phyloP scores from a whole-genome alignment of 257 asterid genomes.

The Avicennia marina region DNA sequence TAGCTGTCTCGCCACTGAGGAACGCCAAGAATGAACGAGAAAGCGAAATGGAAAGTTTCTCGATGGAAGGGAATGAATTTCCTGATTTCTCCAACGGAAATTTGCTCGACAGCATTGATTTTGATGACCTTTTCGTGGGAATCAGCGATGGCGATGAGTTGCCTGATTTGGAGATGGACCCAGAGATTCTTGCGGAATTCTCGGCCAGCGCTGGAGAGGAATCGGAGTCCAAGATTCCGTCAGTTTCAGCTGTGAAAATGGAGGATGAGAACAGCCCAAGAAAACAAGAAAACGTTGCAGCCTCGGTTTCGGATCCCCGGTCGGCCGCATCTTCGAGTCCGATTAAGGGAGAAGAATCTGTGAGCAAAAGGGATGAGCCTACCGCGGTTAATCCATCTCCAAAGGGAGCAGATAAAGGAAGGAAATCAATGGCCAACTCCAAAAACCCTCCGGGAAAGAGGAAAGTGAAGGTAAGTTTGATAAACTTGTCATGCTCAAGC shows the following conservation, averaged over 20 bases:
- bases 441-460: slow-evolving; percentile 54
- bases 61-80: slow-evolving; percentile 42
- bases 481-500: not conserved
- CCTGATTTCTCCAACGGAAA: slow-evolving; percentile 49
- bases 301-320: slow-evolving; percentile 25
- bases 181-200: slow-evolving; percentile 59
- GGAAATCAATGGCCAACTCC: slow-evolving; percentile 39
- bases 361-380: slow-evolving; percentile 20
- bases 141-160: slow-evolving; percentile 54
- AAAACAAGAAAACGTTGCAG: slow-evolving; percentile 13
- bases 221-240: not conserved
- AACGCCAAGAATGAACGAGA: slow-evolving; percentile 45
- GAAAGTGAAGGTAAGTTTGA: slow-evolving; percentile 63
- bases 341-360: slow-evolving; percentile 30
- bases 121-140: slow-evolving; percentile 70
- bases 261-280: slow-evolving; percentile 7
- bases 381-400: slow-evolving; percentile 21
- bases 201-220: slow-evolving; percentile 31
- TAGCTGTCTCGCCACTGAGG: slow-evolving; percentile 59
- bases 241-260: not conserved
- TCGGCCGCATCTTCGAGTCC: slow-evolving; percentile 25
- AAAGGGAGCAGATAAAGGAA: slow-evolving; percentile 36
- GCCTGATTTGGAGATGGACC: slow-evolving; percentile 86
- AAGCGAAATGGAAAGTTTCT: slow-evolving; percentile 42
- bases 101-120: slow-evolving; percentile 73